These are phyloP conservation scores for Eucalyptus erythrocorys DNA, from an alignment of 345 rosid genomes.

Conservation along the genomic window DNA sequence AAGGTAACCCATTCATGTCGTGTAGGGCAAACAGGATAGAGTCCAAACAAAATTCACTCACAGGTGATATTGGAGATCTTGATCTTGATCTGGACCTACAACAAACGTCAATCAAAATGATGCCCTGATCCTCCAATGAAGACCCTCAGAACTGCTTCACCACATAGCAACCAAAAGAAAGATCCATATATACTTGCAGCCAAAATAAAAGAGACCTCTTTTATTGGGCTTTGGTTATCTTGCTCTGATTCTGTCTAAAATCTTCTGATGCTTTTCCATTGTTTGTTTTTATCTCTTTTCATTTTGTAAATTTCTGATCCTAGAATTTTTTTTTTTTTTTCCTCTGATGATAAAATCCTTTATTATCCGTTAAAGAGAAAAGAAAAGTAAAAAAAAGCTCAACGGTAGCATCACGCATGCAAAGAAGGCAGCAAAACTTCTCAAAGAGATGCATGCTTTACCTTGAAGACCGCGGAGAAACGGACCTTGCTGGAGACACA, in stretches of 20 bases:
- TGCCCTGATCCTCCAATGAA: not conserved
- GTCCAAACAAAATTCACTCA: constrained; percentile 22
- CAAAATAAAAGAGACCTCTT: not conserved
- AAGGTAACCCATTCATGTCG: not conserved
- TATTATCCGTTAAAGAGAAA: not conserved
- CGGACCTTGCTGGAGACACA: constrained; percentile 37
- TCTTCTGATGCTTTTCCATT: not conserved
- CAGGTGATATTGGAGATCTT: constrained; percentile 44
- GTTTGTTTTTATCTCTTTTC: not conserved
- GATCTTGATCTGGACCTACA: constrained; percentile 64
- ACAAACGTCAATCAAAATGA: constrained; percentile 1
- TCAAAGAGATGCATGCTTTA: constrained; percentile 29
- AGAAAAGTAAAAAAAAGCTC: not conserved
- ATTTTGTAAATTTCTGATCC: not conserved
- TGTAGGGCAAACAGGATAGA: not conserved
- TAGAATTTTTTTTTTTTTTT: not conserved
- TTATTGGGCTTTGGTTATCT: not conserved
- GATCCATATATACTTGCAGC: not conserved
- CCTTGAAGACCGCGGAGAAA: constrained; percentile 23
- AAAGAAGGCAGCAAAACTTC: constrained; percentile 14
- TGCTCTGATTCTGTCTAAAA: not conserved
- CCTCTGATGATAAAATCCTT: not conserved
- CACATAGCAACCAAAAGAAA: not conserved
- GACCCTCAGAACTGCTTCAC: not conserved
- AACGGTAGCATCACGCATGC: not conserved